Evolutionary conservation across 1,284 basidiomycete genomes (phyloP).

Genomic region (Sporisorium scitamineum): DNA sequence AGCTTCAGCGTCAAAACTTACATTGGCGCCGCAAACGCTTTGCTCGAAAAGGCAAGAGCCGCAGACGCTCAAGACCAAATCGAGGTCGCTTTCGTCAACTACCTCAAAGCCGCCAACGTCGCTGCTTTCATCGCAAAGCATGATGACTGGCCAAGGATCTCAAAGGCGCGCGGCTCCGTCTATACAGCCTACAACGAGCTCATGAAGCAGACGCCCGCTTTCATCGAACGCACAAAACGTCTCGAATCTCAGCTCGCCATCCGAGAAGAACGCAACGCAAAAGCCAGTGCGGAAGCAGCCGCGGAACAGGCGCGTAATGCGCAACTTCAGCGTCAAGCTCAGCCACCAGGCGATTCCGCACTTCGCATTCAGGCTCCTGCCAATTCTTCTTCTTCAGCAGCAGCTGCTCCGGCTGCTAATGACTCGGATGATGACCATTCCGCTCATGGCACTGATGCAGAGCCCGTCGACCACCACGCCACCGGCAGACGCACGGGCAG

Average conservation of each 20-base stretch:
- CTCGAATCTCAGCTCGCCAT: conserved; percentile 59
- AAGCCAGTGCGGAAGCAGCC: conserved; percentile 27
- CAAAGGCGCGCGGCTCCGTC: conserved; percentile 52
- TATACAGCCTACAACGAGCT: conserved; percentile 65
- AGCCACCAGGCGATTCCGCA: conserved; percentile 37
- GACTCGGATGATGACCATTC: conserved; percentile 36
- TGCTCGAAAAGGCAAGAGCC: conserved; percentile 67
- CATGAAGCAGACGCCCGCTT: conserved; percentile 63
- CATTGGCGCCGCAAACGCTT: conserved; percentile 63
- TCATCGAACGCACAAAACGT: conserved; percentile 60
- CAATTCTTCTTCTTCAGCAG: too few relatives aligned
- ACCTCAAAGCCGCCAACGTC: conserved; percentile 66
- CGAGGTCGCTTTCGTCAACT: conserved; percentile 68
- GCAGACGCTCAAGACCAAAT: conserved; percentile 65
- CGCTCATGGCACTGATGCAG: conserved; percentile 40
- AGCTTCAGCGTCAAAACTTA: conserved; percentile 66
- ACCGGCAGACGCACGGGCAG: conserved; percentile 31
- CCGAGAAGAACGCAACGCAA: conserved; percentile 57
- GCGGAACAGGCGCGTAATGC: conserved; percentile 35
- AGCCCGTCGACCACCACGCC: conserved; percentile 40
- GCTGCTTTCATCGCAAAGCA: conserved; percentile 66
- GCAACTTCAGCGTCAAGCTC: conserved; percentile 16
- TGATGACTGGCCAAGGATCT: conserved; percentile 61
- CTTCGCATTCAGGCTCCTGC: conserved; percentile 11
- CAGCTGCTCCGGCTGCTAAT: neutral